phyloP scores from a whole-genome alignment of 805 yeast species.

The Metschnikowia santaceciliae region DNA sequence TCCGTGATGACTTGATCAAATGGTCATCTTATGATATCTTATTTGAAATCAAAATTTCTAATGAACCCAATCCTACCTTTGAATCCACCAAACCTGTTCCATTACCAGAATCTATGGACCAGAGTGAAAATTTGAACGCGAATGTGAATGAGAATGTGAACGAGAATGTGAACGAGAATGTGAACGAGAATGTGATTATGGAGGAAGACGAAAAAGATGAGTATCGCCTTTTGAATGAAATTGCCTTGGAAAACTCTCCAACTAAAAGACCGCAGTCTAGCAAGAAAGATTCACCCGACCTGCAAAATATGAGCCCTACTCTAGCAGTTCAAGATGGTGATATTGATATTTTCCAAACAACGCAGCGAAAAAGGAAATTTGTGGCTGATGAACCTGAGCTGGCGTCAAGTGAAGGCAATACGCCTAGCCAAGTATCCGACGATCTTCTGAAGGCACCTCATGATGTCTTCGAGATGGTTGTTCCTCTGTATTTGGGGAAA shows the following conservation, averaged over 20 bases:
- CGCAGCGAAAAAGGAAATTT: constrained; percentile 7
- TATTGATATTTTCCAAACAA: constrained; percentile 10
- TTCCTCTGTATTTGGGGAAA: constrained; percentile 20
- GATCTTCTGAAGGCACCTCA: constrained; percentile 8
- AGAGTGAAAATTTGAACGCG: neutral
- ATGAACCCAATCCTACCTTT: neutral
- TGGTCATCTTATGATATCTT: constrained; percentile 20
- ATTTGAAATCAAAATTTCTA: constrained; percentile 8
- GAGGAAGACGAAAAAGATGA: neutral
- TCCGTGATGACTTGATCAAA: constrained; percentile 19
- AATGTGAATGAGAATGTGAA: neutral
- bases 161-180: neutral
- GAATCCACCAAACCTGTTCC: neutral
- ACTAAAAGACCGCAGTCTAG: neutral
- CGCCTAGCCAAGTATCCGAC: constrained; percentile 9
- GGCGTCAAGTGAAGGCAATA: neutral
- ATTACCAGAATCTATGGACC: neutral
- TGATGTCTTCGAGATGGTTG: constrained; percentile 19
- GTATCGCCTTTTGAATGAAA: neutral
- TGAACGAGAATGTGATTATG: neutral
- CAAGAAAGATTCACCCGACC: neutral
- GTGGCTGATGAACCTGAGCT: neutral
- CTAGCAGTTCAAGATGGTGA: constrained; percentile 5
- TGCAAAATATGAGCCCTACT: neutral
- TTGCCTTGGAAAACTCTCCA: neutral